These are phyloP conservation scores for Candida sp. DNA, from an alignment of 1,139 yeast genomes.

Conservation along the genomic window DNA sequence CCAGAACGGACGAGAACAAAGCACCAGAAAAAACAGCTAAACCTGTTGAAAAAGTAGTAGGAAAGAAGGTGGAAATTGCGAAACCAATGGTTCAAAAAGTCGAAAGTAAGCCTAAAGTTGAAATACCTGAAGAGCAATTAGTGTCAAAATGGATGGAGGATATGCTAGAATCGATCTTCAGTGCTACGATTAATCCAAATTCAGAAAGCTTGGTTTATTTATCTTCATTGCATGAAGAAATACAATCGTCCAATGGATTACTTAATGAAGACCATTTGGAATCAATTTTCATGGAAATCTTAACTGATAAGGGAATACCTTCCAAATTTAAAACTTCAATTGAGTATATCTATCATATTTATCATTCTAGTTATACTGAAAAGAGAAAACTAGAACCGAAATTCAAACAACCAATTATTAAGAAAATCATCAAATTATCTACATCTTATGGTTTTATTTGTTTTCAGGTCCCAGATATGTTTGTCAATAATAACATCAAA, in stretches of 20 bases:
- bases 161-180: slow-evolving; percentile 36
- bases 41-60: background rate
- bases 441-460: slow-evolving; percentile 69
- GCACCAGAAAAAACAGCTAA: background rate
- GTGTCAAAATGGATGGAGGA: slow-evolving; percentile 25
- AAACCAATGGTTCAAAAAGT: background rate
- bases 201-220: slow-evolving; percentile 21
- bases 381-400: slow-evolving; percentile 39
- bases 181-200: slow-evolving; percentile 25
- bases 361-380: slow-evolving; percentile 34
- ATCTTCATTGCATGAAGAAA: slow-evolving; percentile 34
- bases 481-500: slow-evolving; percentile 36
- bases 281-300: slow-evolving; percentile 49
- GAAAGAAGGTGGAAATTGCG: background rate
- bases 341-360: slow-evolving; percentile 43
- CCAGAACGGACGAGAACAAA: background rate
- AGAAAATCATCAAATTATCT: slow-evolving; percentile 50
- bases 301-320: slow-evolving; percentile 48
- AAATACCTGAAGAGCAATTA: slow-evolving; percentile 13
- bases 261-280: slow-evolving; percentile 35
- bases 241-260: slow-evolving; percentile 20
- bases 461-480: slow-evolving; percentile 70
- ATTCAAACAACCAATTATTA: slow-evolving; percentile 37
- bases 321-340: slow-evolving; percentile 29
- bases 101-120: background rate